Evolutionary conservation across 2,329 filamentous ascomycete species (phyloP).

Genomic region (Ophiosphaerella narmari): DNA sequence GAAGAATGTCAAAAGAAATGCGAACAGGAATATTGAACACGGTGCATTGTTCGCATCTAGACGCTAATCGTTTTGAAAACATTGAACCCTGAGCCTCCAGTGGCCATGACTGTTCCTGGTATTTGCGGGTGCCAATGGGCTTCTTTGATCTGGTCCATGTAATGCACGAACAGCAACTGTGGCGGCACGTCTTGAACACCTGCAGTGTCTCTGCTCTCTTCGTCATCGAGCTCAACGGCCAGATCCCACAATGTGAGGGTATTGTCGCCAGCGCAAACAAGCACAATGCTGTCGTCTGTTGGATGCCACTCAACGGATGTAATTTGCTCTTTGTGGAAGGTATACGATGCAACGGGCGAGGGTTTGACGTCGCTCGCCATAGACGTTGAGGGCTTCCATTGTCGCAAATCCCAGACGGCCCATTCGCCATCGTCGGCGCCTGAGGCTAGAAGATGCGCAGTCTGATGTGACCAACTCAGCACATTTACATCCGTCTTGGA

Average conservation of each 20-base stretch:
- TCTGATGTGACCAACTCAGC: slow-evolving; percentile 90
- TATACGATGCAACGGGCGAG: slow-evolving; percentile 87
- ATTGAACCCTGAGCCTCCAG: slow-evolving; percentile 81
- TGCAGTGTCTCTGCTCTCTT: slow-evolving; percentile 89
- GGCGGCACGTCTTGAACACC: slow-evolving; percentile 89
- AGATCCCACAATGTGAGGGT: slow-evolving; percentile 97
- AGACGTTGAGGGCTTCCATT: slow-evolving; percentile 77
- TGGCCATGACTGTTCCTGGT: slow-evolving; percentile 84
- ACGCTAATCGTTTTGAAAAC: slow-evolving; percentile 50
- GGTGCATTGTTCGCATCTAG: slow-evolving; percentile 17
- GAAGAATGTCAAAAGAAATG: slow-evolving; percentile 7
- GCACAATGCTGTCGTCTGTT: slow-evolving; percentile 92
- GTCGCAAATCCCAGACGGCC: slow-evolving; percentile 93
- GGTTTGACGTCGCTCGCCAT: slow-evolving; percentile 58
- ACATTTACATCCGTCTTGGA: slow-evolving; percentile 91
- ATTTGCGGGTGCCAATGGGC: slow-evolving; percentile 98
- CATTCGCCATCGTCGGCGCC: slow-evolving; percentile 93
- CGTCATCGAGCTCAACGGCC: slow-evolving; percentile 93
- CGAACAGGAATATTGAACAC: background rate
- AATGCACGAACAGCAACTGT: slow-evolving; percentile 94
- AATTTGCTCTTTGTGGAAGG: slow-evolving; percentile 95
- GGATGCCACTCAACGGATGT: slow-evolving; percentile 98
- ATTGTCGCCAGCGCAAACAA: slow-evolving; percentile 89
- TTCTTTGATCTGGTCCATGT: slow-evolving; percentile 93
- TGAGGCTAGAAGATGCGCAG: slow-evolving; percentile 85